These are phyloP conservation scores for Bertia moriformis DNA, from an alignment of 2,329 filamentous ascomycete species.

Conservation along the genomic window DNA sequence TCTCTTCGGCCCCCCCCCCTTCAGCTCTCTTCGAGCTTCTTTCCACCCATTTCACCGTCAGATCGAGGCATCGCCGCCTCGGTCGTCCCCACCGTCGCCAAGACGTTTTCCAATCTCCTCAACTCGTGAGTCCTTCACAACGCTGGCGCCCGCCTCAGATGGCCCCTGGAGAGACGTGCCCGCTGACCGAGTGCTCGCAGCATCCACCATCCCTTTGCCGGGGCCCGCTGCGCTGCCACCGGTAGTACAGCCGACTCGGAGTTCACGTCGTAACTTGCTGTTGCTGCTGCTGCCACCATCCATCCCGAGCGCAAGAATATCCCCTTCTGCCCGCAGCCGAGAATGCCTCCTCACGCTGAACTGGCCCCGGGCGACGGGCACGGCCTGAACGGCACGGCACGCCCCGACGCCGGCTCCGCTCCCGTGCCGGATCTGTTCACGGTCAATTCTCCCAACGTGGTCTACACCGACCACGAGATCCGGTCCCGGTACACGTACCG, in stretches of 20 bases:
- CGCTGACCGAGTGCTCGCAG: constrained; percentile 31
- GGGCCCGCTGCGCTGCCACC: constrained; percentile 83
- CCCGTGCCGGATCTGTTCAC: constrained; percentile 55
- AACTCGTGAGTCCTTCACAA: constrained; percentile 61
- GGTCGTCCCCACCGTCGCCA: constrained; percentile 45
- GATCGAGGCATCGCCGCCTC: neutral
- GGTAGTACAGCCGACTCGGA: constrained; percentile 65
- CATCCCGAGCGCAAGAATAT: no score
- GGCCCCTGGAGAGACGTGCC: constrained; percentile 3
- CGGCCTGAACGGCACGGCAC: constrained; percentile 34
- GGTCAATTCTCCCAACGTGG: constrained; percentile 83
- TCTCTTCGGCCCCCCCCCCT: neutral
- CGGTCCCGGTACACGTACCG: constrained; percentile 91
- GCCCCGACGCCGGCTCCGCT: constrained; percentile 29
- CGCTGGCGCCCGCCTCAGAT: constrained; percentile 1
- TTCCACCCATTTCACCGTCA: no score
- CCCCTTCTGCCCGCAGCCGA: constrained; percentile 15
- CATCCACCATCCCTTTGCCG: constrained; percentile 89
- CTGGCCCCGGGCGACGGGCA: constrained; percentile 44
- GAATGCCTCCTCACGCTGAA: constrained; percentile 88
- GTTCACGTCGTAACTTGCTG: constrained; percentile 35
- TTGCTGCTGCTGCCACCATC: constrained; percentile 11
- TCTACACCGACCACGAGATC: constrained; percentile 78
- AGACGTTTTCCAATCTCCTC: constrained; percentile 96
- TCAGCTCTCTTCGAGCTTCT: neutral